A percentile compares a stretch with the other conserved stretches of the same genome.
Conservation (phyloP, 345 rosid genomes). For the Hibiscus mutabilis region DNA sequence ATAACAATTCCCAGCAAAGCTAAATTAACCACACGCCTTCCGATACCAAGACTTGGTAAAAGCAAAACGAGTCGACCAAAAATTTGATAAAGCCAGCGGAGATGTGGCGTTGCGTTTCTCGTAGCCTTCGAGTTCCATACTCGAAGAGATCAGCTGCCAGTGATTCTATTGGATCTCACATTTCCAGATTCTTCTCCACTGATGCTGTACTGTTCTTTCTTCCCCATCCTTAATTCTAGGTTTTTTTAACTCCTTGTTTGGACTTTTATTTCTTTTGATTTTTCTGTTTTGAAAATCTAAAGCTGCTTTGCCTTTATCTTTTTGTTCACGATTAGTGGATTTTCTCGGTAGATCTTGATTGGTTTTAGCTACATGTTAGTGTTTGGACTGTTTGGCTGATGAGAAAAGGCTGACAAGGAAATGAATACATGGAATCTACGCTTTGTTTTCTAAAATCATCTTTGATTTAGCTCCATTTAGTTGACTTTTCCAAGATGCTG, state of each 20-base stretch:
- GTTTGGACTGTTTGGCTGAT: slow-evolving; percentile 6
- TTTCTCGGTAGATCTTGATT: slow-evolving; percentile 10
- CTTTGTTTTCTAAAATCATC: neutral
- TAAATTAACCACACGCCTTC: neutral
- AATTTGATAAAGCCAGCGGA: neutral
- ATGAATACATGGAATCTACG: neutral
- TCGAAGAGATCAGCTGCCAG: slow-evolving; percentile 39
- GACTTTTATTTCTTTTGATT: neutral
- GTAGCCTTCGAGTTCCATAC: slow-evolving; percentile 62
- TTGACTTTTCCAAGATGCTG: neutral
- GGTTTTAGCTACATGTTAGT: neutral
- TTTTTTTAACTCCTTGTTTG: neutral
- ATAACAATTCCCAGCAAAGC: neutral
- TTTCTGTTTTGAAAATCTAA: neutral
- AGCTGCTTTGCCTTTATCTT: neutral
- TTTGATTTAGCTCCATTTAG: neutral
- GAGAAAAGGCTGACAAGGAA: neutral
- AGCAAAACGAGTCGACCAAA: neutral
- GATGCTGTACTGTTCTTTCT: slow-evolving; percentile 44
- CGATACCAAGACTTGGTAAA: neutral
- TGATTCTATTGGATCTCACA: slow-evolving; percentile 52
- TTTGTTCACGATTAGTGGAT: neutral
- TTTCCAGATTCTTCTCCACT: slow-evolving; percentile 67
- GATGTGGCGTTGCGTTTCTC: slow-evolving; percentile 99
- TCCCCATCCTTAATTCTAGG: neutral